Percentiles rank a stretch among this genome's conserved stretches.
Evolutionary conservation across 148 eudicot species (phyloP).

Genomic region (Rhododendron williamsianum): DNA sequence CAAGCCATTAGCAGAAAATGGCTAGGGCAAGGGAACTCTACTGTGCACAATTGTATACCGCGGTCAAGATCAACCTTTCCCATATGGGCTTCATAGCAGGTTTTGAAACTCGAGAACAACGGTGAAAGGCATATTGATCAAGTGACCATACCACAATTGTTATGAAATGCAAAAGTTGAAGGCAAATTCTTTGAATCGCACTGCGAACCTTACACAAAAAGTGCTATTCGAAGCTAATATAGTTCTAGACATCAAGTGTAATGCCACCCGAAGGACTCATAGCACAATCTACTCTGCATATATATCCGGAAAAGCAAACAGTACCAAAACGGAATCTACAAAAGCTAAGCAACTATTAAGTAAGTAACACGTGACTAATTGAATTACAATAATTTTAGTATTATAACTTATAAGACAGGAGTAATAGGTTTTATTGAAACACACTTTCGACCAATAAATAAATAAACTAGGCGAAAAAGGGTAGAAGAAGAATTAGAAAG

Average conservation of each 20-base stretch:
- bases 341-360: neutral
- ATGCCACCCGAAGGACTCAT: neutral
- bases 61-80: neutral
- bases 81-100: neutral
- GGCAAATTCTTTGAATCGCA: neutral
- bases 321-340: neutral
- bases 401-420: too few species aligned
- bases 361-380: neutral
- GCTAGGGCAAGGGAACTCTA: neutral
- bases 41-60: neutral
- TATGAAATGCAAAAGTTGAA: neutral
- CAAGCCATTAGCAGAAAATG: neutral
- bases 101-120: neutral
- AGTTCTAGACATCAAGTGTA: neutral
- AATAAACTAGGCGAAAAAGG: neutral
- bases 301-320: neutral
- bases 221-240: neutral
- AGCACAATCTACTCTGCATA: neutral
- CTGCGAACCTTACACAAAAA: neutral
- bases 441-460: neutral
- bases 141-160: neutral
- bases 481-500: neutral
- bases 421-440: neutral
- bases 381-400: neutral
- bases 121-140: neutral